A percentile compares a stretch with the other conserved stretches of the same genome.
These are phyloP conservation scores for Solanum corneliomulleri DNA, from an alignment of 257 asterid species.

Conservation along the genomic window DNA sequence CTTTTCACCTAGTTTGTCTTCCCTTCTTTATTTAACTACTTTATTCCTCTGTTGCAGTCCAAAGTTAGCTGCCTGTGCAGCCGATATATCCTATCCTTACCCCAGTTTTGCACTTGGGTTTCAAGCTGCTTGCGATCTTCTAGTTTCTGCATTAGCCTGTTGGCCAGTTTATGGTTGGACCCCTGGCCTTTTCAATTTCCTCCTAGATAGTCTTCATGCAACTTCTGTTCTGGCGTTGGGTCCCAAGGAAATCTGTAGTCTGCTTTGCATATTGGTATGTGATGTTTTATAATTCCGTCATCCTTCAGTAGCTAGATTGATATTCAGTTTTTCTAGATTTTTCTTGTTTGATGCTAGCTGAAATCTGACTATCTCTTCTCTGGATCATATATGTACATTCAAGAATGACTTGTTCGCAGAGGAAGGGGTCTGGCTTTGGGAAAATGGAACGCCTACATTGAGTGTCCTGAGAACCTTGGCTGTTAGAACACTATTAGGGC, in stretches of 20 bases:
- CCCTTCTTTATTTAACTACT: background rate
- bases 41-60: slow-evolving; percentile 56
- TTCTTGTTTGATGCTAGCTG: background rate
- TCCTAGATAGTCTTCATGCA: slow-evolving; percentile 59
- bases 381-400: slow-evolving; percentile 19
- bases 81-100: slow-evolving; percentile 55
- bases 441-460: slow-evolving; percentile 74
- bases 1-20: background rate
- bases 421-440: slow-evolving; percentile 82
- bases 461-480: slow-evolving; percentile 56
- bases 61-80: slow-evolving; percentile 77
- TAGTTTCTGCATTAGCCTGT: slow-evolving; percentile 87
- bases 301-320: slow-evolving; percentile 5
- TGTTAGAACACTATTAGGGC: slow-evolving; percentile 68
- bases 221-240: slow-evolving; percentile 77
- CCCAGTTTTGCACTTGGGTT: slow-evolving; percentile 68
- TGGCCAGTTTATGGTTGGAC: slow-evolving; percentile 98
- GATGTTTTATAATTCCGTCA: slow-evolving; percentile 2
- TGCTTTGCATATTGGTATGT: slow-evolving; percentile 77
- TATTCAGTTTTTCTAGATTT: background rate
- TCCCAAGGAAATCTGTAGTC: slow-evolving; percentile 93
- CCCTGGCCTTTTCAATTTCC: slow-evolving; percentile 75
- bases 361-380: slow-evolving; percentile 9
- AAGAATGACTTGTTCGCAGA: slow-evolving; percentile 81
- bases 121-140: slow-evolving; percentile 87